Conservation (phyloP, 306 rosid species). For the Vigna hirtella region DNA sequence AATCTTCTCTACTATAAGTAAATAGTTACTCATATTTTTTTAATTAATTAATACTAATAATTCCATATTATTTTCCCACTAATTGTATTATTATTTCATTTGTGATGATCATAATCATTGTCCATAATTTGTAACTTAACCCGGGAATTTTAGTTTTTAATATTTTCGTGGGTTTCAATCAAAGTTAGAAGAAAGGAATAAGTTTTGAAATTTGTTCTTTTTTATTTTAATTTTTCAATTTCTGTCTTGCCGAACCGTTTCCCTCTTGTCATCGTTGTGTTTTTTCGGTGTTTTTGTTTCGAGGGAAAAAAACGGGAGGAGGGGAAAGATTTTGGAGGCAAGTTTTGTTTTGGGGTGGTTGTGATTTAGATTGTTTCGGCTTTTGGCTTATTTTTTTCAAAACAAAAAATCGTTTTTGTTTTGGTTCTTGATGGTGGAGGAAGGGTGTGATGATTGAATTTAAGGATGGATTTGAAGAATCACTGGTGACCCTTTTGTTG, state of each 20-base stretch:
- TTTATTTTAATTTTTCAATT: background rate
- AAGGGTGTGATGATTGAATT: slow-evolving; percentile 66
- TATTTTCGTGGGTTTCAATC: slow-evolving; percentile 46
- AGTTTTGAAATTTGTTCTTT: background rate
- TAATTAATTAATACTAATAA: slow-evolving; percentile 6
- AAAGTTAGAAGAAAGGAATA: slow-evolving; percentile 27
- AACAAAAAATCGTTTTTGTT: background rate
- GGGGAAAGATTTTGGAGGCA: slow-evolving; percentile 42
- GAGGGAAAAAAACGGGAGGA: background rate
- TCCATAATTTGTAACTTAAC: background rate
- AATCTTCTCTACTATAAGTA: background rate
- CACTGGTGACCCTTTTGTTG: slow-evolving; percentile 43
- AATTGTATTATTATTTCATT: slow-evolving; percentile 32
- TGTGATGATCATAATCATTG: slow-evolving; percentile 10
- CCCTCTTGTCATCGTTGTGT: slow-evolving; percentile 15
- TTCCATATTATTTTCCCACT: background rate
- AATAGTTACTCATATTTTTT: background rate
- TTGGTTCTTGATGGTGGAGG: slow-evolving; percentile 28
- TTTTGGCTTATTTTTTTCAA: background rate
- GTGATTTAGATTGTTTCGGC: slow-evolving; percentile 51
- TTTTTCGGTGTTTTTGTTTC: slow-evolving; percentile 8
- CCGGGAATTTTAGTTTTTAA: slow-evolving; percentile 9
- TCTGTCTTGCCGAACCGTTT: slow-evolving; percentile 35
- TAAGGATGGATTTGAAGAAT: slow-evolving; percentile 53
- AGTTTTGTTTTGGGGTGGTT: slow-evolving; percentile 35